Percentiles rank a stretch among this genome's conserved stretches.
Evolutionary conservation across 257 asterid species (phyloP).

Genomic region (Rubia yunnanensis): DNA sequence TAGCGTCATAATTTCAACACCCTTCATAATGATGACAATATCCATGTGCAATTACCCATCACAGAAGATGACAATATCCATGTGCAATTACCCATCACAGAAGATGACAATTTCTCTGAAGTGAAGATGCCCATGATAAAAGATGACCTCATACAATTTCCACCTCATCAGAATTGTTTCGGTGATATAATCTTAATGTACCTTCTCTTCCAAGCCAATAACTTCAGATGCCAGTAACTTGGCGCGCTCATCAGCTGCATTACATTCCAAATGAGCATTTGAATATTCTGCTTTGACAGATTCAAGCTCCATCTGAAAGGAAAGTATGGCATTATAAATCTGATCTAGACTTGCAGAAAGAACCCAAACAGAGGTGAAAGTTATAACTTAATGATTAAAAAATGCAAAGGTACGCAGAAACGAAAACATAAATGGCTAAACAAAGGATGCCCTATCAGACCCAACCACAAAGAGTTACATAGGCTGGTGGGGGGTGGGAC

Average conservation of each 20-base stretch:
- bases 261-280: conserved; percentile 83
- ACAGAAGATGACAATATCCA: not conserved
- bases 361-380: not conserved
- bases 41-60: not conserved
- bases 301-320: conserved; percentile 71
- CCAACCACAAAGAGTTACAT: not conserved
- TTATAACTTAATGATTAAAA: not conserved
- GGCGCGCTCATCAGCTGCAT: conserved; percentile 97
- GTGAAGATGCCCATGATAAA: not conserved
- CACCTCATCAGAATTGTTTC: not conserved
- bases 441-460: not conserved
- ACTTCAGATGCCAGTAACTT: conserved; percentile 94
- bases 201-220: conserved; percentile 97
- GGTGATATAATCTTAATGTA: conserved; percentile 13
- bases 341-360: not conserved
- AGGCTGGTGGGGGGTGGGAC: not conserved
- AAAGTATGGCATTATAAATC: not conserved
- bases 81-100: not conserved
- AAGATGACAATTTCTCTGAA: not conserved
- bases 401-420: not conserved
- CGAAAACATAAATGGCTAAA: not conserved
- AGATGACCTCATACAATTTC: not conserved
- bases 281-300: conserved; percentile 59
- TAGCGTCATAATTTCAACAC: not conserved
- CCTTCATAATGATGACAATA: not conserved